Evolutionary conservation across 129 eudicot genomes (phyloP).

Genomic region (Flaveria ramosissima): DNA sequence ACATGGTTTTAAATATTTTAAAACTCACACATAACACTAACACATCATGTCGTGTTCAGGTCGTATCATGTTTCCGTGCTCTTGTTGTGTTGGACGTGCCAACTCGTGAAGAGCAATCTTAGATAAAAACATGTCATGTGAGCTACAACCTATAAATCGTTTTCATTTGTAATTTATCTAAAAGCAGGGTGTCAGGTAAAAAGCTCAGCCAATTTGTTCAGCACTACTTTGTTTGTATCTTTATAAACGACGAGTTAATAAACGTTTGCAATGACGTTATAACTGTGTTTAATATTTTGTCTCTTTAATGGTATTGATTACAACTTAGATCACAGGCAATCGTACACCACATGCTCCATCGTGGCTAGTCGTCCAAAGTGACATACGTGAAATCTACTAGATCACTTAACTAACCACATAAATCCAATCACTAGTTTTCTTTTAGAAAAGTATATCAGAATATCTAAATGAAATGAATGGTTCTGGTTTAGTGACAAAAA

Average conservation of each 20-base stretch:
- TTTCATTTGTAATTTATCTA: not conserved
- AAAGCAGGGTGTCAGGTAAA: not conserved
- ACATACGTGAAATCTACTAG: no score
- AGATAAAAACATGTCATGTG: not conserved
- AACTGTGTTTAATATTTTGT: not conserved
- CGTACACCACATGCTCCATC: not conserved
- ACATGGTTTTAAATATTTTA: no score
- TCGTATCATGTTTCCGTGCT: no score
- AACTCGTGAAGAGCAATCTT: no score
- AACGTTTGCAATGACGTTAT: conserved; percentile 17
- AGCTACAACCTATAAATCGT: not conserved
- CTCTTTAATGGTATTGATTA: not conserved
- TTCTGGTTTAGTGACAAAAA: no score
- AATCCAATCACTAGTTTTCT: no score
- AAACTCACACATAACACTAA: no score
- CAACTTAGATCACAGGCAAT: not conserved
- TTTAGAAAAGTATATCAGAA: no score
- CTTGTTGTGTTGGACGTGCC: no score
- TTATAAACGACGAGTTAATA: not conserved
- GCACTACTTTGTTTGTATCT: not conserved
- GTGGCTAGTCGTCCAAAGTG: not conserved
- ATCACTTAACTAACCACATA: no score
- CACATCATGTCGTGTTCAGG: no score
- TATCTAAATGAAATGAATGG: no score
- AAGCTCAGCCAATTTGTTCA: not conserved